Evolutionary conservation across 495 filamentous ascomycete species (phyloP), one percentile per base, ranked within the genome.

Genomic region (Podospora appendiculata): DNA sequence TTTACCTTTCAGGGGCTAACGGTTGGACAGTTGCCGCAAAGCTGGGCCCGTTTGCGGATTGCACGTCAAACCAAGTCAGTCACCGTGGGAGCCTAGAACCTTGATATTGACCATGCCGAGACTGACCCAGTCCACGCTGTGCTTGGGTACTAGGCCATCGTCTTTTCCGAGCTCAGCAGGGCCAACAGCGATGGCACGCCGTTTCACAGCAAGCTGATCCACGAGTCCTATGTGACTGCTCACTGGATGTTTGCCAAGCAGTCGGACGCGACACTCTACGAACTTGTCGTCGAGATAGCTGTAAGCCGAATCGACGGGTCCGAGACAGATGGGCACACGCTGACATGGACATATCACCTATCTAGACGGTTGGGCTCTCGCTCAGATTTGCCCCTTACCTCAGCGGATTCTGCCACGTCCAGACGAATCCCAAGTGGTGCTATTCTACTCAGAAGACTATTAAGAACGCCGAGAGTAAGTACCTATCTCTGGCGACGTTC

Each of bases 51-150:
- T 86, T 85, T 55, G 69, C 73, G 16, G 81, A 86, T 54, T 84
- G 79, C 57, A 86, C 82, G n/a, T 84, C 82, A 3, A 85, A 85
- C 52, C 82, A 84, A 65, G 80, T 81, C 62, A 45, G 59, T 34
- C 25, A 25, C 25, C 25, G 2, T 25, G 25, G 25, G 25, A 25
- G 25, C 5, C 25, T 2, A 25, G 25, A 25, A 25, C 18, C 25
- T 42, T 0, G 40, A 8, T 6, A 52, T 11, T 11, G 12, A 36
- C 12, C 14, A 33, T 47, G 19, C 35, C 8, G n/a, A 11, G 17
- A n/a, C 7, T 47, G 6, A 32, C 42, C 19, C 19, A 6, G 6
- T 10, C n/a, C n/a, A n/a, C n/a, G n/a, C n/a, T n/a, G n/a, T 25
- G 18, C 17, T 45, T 19, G 19, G 14, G 8, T 38, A 4, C 32